Evolutionary conservation across 2,329 filamentous ascomycete genomes (phyloP).

Genomic region (Phialophora verrucosa): DNA sequence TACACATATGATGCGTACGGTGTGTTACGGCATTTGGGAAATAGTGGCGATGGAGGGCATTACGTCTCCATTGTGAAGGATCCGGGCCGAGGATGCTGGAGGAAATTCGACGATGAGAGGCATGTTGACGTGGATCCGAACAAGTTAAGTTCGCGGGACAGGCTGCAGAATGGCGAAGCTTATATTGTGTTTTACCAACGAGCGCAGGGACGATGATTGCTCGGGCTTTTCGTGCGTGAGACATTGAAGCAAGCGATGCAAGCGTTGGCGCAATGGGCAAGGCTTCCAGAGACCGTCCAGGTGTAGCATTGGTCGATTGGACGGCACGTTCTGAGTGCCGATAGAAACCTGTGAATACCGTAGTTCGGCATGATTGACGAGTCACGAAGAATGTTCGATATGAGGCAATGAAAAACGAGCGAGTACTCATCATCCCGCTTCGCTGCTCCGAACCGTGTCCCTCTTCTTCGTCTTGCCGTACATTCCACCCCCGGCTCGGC

Average conservation of each 20-base stretch:
- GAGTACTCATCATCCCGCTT: not conserved
- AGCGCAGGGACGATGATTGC: conserved; percentile 42
- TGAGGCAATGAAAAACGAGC: not conserved
- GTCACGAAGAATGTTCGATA: not conserved
- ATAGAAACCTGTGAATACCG: not conserved
- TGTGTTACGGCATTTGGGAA: conserved; percentile 77
- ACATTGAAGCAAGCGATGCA: conserved; percentile 3
- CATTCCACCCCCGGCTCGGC: conserved; percentile 74
- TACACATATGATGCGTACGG: conserved; percentile 86
- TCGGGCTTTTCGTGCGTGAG: not conserved
- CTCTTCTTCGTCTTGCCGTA: conserved; percentile 70
- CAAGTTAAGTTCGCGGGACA: conserved; percentile 54
- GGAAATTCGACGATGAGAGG: conserved; percentile 65
- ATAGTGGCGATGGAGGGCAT: conserved; percentile 72
- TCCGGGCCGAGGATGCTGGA: conserved; percentile 62
- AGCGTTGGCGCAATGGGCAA: not conserved
- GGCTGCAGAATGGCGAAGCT: conserved; percentile 66
- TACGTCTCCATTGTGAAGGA: conserved; percentile 76
- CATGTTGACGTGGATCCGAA: conserved; percentile 64
- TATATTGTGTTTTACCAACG: conserved; percentile 70
- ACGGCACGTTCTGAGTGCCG: not conserved
- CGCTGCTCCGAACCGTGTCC: not conserved
- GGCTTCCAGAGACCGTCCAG: not conserved
- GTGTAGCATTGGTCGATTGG: not conserved
- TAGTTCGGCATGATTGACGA: not conserved